A percentile compares a stretch with the other conserved stretches of the same genome.
Conservation (phyloP, 2,329 filamentous ascomycete species). For the Pseudogymnoascus sp. region DNA sequence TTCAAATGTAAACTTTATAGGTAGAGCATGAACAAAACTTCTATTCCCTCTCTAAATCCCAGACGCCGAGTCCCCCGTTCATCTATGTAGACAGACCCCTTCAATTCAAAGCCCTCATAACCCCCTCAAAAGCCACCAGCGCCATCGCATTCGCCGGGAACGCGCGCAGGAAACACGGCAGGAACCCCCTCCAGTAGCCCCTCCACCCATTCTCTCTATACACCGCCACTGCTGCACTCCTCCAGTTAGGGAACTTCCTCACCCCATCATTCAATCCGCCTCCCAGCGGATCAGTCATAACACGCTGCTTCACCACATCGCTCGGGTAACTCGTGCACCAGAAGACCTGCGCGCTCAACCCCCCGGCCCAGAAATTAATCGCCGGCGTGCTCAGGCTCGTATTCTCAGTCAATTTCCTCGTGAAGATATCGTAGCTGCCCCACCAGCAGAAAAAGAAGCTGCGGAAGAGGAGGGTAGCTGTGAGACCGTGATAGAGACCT, state of each 20-base stretch:
- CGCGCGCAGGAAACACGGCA: constrained; percentile 86
- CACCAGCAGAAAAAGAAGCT: constrained; percentile 98
- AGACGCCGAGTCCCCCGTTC: neutral
- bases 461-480: constrained; percentile 79
- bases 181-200: constrained; percentile 88
- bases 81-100: neutral
- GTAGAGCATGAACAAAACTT: neutral
- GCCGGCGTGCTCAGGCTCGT: constrained; percentile 68
- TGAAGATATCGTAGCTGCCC: constrained; percentile 86
- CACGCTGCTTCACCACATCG: constrained; percentile 89
- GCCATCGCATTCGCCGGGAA: constrained; percentile 96
- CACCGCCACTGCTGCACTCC: constrained; percentile 68
- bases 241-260: constrained; percentile 67
- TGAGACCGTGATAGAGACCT: constrained; percentile 80
- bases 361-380: constrained; percentile 96
- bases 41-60: neutral
- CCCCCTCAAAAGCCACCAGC: constrained; percentile 83
- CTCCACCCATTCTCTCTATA: constrained; percentile 67
- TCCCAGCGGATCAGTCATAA: constrained; percentile 91
- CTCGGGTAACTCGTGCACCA: constrained; percentile 89
- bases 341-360: constrained; percentile 85
- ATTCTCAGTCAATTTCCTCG: constrained; percentile 55
- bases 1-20: neutral
- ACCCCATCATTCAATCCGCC: constrained; percentile 59
- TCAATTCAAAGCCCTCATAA: constrained; percentile 62